Evolutionary conservation across 805 yeast genomes (phyloP).

Genomic region (Maudiozyma pseudohumilis): DNA sequence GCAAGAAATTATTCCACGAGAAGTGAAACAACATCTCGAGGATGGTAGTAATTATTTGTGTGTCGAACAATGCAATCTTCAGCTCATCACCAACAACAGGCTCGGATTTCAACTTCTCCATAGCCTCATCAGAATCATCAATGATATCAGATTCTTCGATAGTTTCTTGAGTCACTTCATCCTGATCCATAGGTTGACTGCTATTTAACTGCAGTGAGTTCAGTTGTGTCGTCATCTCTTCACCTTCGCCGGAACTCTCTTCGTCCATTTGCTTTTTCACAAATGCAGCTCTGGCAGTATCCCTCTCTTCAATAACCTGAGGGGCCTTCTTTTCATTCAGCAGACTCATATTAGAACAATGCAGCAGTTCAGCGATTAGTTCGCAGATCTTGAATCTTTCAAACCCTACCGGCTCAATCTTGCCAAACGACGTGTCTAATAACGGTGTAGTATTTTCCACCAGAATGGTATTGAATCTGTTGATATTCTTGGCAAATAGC

Average conservation of each 20-base stretch:
- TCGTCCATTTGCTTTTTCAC: slow-evolving; percentile 12
- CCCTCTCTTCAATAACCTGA: slow-evolving; percentile 58
- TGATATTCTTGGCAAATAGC: slow-evolving; percentile 66
- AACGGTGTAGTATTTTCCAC: slow-evolving; percentile 29
- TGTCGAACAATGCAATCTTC: slow-evolving; percentile 59
- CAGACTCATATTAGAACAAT: slow-evolving; percentile 91
- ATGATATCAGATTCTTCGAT: slow-evolving; percentile 4
- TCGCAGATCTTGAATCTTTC: slow-evolving; percentile 90
- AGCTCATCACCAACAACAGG: slow-evolving; percentile 65
- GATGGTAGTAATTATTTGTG: slow-evolving; percentile 47
- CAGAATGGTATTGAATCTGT: slow-evolving; percentile 54
- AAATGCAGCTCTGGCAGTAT: slow-evolving; percentile 40
- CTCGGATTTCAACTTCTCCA: slow-evolving; percentile 36
- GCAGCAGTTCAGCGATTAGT: slow-evolving; percentile 84
- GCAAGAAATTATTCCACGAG: slow-evolving; percentile 81
- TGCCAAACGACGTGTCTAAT: slow-evolving; percentile 37
- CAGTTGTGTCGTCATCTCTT: slow-evolving; percentile 4
- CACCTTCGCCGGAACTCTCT: not conserved
- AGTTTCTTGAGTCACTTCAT: slow-evolving; percentile 9
- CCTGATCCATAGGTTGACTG: slow-evolving; percentile 3
- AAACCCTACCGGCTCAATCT: slow-evolving; percentile 77
- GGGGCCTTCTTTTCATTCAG: slow-evolving; percentile 72
- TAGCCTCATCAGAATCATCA: slow-evolving; percentile 27
- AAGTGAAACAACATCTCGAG: slow-evolving; percentile 59
- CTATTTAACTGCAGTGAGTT: slow-evolving; percentile 2